These are phyloP conservation scores for Didymella keratinophila DNA, from an alignment of 2,329 filamentous ascomycete species.

Conservation along the genomic window DNA sequence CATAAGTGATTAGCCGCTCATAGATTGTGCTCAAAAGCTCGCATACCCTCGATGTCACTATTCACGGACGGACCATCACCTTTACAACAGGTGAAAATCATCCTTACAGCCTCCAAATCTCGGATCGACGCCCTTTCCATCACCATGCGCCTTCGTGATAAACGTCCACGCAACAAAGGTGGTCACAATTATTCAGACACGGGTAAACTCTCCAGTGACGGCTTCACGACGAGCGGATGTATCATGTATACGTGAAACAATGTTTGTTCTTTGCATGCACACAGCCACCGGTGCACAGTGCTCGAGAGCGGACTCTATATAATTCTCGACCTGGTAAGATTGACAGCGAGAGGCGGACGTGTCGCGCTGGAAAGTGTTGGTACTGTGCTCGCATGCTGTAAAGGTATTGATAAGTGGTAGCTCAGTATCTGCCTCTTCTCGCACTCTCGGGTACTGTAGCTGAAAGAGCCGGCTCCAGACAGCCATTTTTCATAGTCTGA, in stretches of 20 bases:
- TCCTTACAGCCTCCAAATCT: not conserved
- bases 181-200: not conserved
- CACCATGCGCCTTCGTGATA: not conserved
- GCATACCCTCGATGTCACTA: not conserved
- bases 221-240: not conserved
- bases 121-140: not conserved
- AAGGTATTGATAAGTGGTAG: not conserved
- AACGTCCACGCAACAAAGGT: not conserved
- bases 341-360: not conserved
- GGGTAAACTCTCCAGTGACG: not conserved
- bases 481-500: not conserved
- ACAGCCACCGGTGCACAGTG: not conserved
- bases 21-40: constrained; percentile 12
- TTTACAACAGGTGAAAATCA: not conserved
- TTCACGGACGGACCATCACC: not conserved
- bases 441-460: not conserved
- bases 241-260: not conserved
- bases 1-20: not conserved
- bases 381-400: not conserved
- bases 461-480: not conserved
- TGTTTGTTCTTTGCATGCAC: not conserved
- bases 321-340: not conserved
- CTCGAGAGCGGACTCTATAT: no score
- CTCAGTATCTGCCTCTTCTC: not conserved
- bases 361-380: no score